Evolutionary conservation across 1,284 basidiomycete genomes (phyloP).

Genomic region (Cryptococcus sp.): DNA sequence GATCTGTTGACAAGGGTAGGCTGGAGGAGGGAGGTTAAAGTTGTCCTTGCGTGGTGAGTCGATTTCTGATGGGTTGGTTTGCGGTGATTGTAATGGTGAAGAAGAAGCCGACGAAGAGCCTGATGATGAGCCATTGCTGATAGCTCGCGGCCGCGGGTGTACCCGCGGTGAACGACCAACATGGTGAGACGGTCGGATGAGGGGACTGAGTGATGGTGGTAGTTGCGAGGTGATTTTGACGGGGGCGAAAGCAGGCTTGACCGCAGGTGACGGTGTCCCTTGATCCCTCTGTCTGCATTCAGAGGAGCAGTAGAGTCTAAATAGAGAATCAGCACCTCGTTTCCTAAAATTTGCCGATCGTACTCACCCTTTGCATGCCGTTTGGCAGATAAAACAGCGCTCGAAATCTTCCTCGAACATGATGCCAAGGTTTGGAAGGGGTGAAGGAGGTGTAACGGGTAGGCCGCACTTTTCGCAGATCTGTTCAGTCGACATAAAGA

Average conservation of each 20-base stretch:
- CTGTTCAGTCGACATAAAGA: slow-evolving; percentile 9
- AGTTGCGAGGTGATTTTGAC: slow-evolving; percentile 44
- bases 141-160: slow-evolving; percentile 15
- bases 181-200: slow-evolving; percentile 33
- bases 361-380: slow-evolving; percentile 43
- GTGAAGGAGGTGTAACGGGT: slow-evolving; percentile 9
- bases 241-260: slow-evolving; percentile 20
- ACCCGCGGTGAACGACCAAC: slow-evolving; percentile 41
- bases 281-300: slow-evolving; percentile 46
- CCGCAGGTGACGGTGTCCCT: slow-evolving; percentile 34
- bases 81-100: slow-evolving; percentile 48
- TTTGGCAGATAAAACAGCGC: slow-evolving; percentile 50
- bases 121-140: slow-evolving; percentile 28
- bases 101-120: slow-evolving; percentile 41
- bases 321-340: slow-evolving; percentile 1
- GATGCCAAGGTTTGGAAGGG: slow-evolving; percentile 22
- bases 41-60: slow-evolving; percentile 47
- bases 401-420: slow-evolving; percentile 53
- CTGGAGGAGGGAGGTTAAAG: slow-evolving; percentile 48
- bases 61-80: slow-evolving; percentile 36
- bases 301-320: slow-evolving; percentile 50
- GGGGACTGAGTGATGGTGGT: slow-evolving; percentile 38
- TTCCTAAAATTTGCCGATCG: not conserved
- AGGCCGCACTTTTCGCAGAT: slow-evolving; percentile 22
- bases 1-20: slow-evolving; percentile 34